phyloP scores from a whole-genome alignment of 2,329 filamentous ascomycete genomes.

The Pseudocercospora vitis region DNA sequence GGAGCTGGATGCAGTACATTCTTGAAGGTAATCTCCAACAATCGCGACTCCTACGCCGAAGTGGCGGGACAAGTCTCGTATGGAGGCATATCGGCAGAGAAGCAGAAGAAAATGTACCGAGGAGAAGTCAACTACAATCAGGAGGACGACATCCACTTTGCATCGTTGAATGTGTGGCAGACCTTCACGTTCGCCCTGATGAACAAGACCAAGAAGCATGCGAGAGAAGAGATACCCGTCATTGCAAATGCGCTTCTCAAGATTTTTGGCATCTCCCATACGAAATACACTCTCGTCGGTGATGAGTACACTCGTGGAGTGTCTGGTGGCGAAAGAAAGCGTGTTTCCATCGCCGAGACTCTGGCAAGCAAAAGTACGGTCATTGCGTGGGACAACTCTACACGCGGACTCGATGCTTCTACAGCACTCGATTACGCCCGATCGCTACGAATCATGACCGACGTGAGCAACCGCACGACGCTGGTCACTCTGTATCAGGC shows the following conservation, averaged over 20 bases:
- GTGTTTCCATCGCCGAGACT: constrained; percentile 76
- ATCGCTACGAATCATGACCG: constrained; percentile 76
- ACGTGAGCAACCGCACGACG: constrained; percentile 69
- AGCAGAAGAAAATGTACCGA: constrained; percentile 67
- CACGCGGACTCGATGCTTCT: constrained; percentile 74
- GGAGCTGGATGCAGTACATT: constrained; percentile 76
- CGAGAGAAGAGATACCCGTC: constrained; percentile 62
- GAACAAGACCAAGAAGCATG: constrained; percentile 71
- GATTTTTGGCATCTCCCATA: constrained; percentile 78
- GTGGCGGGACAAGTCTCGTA: constrained; percentile 71
- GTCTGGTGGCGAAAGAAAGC: constrained; percentile 77
- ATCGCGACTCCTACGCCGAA: constrained; percentile 62
- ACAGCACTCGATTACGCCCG: constrained; percentile 77
- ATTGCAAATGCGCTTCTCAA: constrained; percentile 70
- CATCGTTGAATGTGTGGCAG: constrained; percentile 73
- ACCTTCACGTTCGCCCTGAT: constrained; percentile 72
- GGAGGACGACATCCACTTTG: constrained; percentile 75
- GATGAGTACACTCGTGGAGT: constrained; percentile 71
- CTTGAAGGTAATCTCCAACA: constrained; percentile 72
- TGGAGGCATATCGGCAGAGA: constrained; percentile 66
- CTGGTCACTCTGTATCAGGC: constrained; percentile 72
- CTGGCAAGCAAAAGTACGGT: constrained; percentile 71
- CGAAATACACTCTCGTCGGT: constrained; percentile 72
- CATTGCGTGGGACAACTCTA: constrained; percentile 78
- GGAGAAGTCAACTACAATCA: constrained; percentile 78